These are phyloP conservation scores for Phytophthora sp. DNA, from an alignment of 352 stramenopile species.

Conservation along the genomic window DNA sequence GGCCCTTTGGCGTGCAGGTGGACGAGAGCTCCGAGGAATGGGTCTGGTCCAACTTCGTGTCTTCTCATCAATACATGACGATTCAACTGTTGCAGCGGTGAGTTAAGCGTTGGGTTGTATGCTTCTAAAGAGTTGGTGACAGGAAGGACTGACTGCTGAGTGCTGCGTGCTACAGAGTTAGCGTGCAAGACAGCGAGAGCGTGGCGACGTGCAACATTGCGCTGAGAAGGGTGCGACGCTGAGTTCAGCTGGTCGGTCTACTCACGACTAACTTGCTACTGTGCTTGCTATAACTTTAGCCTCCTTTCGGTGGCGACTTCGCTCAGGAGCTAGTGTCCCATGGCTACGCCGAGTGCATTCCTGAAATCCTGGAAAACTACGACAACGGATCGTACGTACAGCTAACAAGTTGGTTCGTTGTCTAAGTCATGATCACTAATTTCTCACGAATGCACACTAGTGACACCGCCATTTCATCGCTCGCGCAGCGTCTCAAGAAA, in stretches of 20 bases:
- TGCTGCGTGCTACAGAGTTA: slow-evolving; percentile 21
- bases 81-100: slow-evolving; percentile 66
- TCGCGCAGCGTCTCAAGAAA: slow-evolving; percentile 52
- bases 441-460: too few relatives aligned
- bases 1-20: slow-evolving; percentile 76
- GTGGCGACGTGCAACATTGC: slow-evolving; percentile 67
- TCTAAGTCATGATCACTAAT: too few relatives aligned
- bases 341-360: slow-evolving; percentile 68
- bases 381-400: slow-evolving; percentile 69
- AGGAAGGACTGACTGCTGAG: not conserved
- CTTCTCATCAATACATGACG: slow-evolving; percentile 66
- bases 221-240: slow-evolving; percentile 51
- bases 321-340: slow-evolving; percentile 63
- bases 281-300: slow-evolving; percentile 25
- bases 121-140: not conserved
- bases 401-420: too few relatives aligned
- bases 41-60: slow-evolving; percentile 72
- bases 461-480: slow-evolving; percentile 21
- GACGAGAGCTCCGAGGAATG: slow-evolving; percentile 74
- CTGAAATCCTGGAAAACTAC: slow-evolving; percentile 65
- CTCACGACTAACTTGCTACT: not conserved
- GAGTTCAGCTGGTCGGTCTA: too few relatives aligned
- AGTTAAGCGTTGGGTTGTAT: slow-evolving; percentile 1
- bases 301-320: slow-evolving; percentile 58
- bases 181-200: slow-evolving; percentile 25